Evolutionary conservation across 768 basidiomycete genomes (phyloP).

Genomic region (Suillus variegatus): DNA sequence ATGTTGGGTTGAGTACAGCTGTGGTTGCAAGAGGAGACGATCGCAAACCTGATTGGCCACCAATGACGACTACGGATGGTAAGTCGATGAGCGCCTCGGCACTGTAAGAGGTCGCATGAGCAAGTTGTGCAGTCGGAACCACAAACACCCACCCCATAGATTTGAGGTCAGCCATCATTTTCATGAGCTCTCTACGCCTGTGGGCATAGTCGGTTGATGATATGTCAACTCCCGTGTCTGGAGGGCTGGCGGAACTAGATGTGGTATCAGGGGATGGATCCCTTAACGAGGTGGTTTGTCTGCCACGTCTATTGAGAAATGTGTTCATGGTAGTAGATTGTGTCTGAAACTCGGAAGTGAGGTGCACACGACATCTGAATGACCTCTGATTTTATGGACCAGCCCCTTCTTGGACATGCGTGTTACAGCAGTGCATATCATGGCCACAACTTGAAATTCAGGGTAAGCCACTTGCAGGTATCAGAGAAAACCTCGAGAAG

Average conservation of each 20-base stretch:
- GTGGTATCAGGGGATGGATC: neutral
- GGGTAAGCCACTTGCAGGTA: neutral
- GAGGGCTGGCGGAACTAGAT: neutral
- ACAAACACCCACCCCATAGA: conserved; percentile 31
- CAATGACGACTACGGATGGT: conserved; percentile 51
- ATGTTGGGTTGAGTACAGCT: conserved; percentile 29
- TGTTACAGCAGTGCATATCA: neutral
- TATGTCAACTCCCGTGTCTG: conserved; percentile 14
- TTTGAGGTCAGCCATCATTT: conserved; percentile 37
- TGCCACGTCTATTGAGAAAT: neutral
- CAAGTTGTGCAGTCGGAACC: neutral
- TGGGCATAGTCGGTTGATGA: conserved; percentile 41
- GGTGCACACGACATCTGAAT: neutral
- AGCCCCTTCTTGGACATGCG: neutral
- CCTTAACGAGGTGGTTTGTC: neutral
- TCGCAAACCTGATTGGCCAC: conserved; percentile 50
- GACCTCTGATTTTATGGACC: neutral
- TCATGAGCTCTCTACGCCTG: conserved; percentile 41
- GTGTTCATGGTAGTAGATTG: neutral
- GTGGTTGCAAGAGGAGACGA: neutral
- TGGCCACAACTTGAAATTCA: no score
- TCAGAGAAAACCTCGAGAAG: neutral
- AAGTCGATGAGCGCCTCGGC: conserved; percentile 49
- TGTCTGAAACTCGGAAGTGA: neutral
- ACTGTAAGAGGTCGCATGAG: conserved; percentile 22